Base-by-base conservation (phyloP, 2,329 filamentous ascomycete genomes). In the Neonectria faginata region DNA sequence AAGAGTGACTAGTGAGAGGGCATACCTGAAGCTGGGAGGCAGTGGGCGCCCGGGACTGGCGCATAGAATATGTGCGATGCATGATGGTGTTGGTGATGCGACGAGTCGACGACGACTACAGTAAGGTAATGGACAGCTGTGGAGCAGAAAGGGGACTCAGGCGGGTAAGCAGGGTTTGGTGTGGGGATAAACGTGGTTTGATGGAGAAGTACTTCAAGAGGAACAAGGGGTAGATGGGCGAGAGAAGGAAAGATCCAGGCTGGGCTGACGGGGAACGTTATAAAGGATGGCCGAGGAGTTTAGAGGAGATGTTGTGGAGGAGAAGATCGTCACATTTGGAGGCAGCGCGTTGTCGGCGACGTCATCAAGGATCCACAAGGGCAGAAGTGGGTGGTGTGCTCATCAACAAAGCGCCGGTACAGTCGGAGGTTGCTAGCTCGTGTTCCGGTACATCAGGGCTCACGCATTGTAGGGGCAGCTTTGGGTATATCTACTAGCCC, bases 1-100 rank as follows among this genome's bases (percentile, higher is more conserved):
- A 7, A 9, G 10, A 20, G 33, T 14, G 42, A 22, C 33, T n/a
- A 20, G n/a, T 8, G 50, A 14, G 12, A 41, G 54, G 48, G 64
- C 80, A 67, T 76, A 88, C 86, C 79, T 89, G 86, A 50, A 89
- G 83, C 77, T 89, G 86, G 77, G 94, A 97, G 77, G 96, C 96
- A 71, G 96, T 99, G 53, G 96, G 96, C 81, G 93, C 93, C 87
- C 96, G 91, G 82, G 92, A 91, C 83, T 97, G 92, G 91, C 96
- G 94, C 96, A 97, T 97, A 76, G 94, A 97, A 81, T 98, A 99
- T 71, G 96, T 97, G 81, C 95, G 94, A 88, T 99, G 96, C 95
- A 99, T 99, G 62, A 67, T 83, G 81, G 55, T 12, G 60, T 60
- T 66, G 65, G 51, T 69, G 69, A 64, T 73, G 63, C 61, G 72